phyloP scores from a whole-genome alignment of 176 grass and related monocot species.

The Cenchrus fungigraminus region DNA sequence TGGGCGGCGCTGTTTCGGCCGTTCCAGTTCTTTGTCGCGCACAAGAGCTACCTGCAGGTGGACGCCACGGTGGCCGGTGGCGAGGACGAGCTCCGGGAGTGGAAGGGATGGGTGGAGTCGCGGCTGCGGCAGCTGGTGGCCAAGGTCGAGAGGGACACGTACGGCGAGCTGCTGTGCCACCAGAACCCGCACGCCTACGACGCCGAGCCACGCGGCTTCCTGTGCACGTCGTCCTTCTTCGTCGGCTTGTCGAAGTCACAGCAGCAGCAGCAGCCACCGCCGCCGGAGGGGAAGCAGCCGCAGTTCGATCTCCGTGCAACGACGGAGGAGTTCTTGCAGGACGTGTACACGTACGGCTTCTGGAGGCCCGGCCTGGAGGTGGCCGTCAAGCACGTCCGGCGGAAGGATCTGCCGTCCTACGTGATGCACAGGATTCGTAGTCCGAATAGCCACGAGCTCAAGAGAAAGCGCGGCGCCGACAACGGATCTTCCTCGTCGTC shows the following conservation, averaged over 20 bases:
- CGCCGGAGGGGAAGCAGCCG: slow-evolving; percentile 14
- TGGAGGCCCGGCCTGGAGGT: slow-evolving; percentile 78
- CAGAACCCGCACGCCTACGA: slow-evolving; percentile 65
- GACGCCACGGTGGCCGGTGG: slow-evolving; percentile 55
- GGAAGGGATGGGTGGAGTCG: slow-evolving; percentile 94
- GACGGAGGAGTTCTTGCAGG: slow-evolving; percentile 60
- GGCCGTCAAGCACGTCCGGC: slow-evolving; percentile 62
- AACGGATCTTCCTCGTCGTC: not conserved
- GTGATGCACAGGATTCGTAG: slow-evolving; percentile 42
- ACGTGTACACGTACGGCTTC: slow-evolving; percentile 68
- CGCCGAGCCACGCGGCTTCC: slow-evolving; percentile 40
- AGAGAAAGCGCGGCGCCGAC: slow-evolving; percentile 37
- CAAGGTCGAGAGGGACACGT: slow-evolving; percentile 73
- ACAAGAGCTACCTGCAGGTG: slow-evolving; percentile 88
- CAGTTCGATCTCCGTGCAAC: slow-evolving; percentile 83
- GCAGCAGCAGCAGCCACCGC: not conserved
- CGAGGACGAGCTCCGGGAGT: slow-evolving; percentile 61
- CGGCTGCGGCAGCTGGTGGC: slow-evolving; percentile 67
- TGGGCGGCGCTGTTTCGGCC: slow-evolving; percentile 70
- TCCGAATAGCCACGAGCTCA: not conserved
- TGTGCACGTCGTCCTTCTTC: slow-evolving; percentile 66
- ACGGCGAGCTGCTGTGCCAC: slow-evolving; percentile 69
- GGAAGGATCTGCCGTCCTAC: slow-evolving; percentile 71
- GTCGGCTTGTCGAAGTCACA: slow-evolving; percentile 62
- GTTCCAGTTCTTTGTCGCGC: slow-evolving; percentile 66